Base-by-base conservation (phyloP, 2,329 filamentous ascomycete species). In the Botryotinia calthae region DNA sequence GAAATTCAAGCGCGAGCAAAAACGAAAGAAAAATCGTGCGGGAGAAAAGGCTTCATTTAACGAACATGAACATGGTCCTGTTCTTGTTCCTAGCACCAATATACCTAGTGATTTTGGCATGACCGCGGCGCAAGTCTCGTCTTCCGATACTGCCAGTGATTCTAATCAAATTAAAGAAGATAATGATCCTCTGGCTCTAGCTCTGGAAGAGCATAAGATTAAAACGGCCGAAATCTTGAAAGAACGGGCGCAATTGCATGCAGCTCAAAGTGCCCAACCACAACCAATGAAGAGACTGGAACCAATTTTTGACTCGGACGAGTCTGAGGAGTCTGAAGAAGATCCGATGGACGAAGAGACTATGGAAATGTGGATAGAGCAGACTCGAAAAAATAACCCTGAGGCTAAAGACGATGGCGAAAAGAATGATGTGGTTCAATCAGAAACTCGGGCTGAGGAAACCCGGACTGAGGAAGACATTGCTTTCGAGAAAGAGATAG, bases 311-410 rank as follows among this genome's bases (percentile, higher is more conserved):
- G 54, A 37, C 65, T 51, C 54, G 2, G 37, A 42, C 7, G 40
- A 46, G 25, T 72, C 72, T 1, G 62, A 67, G 14, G 70, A 75
- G 48, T 77, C 76, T 25, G 76, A 76, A 22, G 76, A 77, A 48
- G 76, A 77, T 68, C 74, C 75, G 4, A 70, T 75, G 14, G 65
- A 72, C 18, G 75, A 75, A 6, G 70, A 72, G 64, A 65, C 22
- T 2, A 8, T 59, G 5, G 37, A 63, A 31, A 44, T 25, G 7
- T 25, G 42, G 7, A 25, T 58, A 2, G 64, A 44, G 46, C 40
- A 72, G 7, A 22, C 22, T 28, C 16, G 48, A 44, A 70, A 70
- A 12, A 62, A 62, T 2, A 37, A 9, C 4, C 7, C 42, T n/a
- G 37, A 42, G 14, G 59, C 14, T n/a, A 8, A 22, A 20, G 48